Base-by-base conservation (phyloP, 1,284 basidiomycete species). In the Ganoderma lucidum region DNA sequence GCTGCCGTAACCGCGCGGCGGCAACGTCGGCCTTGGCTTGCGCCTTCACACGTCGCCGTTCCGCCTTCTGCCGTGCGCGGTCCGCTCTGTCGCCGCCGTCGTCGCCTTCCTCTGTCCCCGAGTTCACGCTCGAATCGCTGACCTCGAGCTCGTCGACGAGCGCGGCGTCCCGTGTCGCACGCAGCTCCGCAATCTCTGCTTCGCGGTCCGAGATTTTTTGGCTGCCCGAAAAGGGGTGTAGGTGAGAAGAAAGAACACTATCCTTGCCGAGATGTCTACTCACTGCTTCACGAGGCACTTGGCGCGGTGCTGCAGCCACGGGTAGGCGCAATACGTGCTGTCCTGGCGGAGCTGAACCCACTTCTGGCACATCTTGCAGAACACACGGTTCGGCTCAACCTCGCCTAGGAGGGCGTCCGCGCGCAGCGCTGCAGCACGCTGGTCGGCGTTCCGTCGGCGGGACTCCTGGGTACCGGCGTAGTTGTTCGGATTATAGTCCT, bases 291-390 rank as follows among this genome's bases (percentile, higher is more conserved):
- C 85, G 55, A 91, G 75, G 80, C 92, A 93, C 78, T 92, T 93
- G 53, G 83, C 85, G n/a, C 89, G 85, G 77, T 93, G 91, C 78
- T 92, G 90, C 66, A 88, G 76, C 91, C 92, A 93, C 32, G 92
- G 91, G 77, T 93, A 92, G 62, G 91, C 90, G 72, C 92, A 93
- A 77, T 89, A 93, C 59, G 87, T 88, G 69, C 84, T 86, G 74
- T 93, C 91, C 77, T 93, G 91, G 61, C 92, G 80, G 37, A 93
- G 83, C 77, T 92, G 91, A 0, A 93, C 91, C 92, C 92, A 93
- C 79, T 93, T 93, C 74, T 86, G 83, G 76, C 92, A 93, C 1
- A 93, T 79, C 5, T 84, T 83, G 75, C 92, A 93, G 75, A 93
- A 92, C 0, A 93, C 91, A 32, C 90, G 83, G 75, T 91, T 92